Evolutionary conservation across 2,329 filamentous ascomycete species (phyloP), one percentile per base, ranked within the genome.

Genomic region (Fusarium acutatum): DNA sequence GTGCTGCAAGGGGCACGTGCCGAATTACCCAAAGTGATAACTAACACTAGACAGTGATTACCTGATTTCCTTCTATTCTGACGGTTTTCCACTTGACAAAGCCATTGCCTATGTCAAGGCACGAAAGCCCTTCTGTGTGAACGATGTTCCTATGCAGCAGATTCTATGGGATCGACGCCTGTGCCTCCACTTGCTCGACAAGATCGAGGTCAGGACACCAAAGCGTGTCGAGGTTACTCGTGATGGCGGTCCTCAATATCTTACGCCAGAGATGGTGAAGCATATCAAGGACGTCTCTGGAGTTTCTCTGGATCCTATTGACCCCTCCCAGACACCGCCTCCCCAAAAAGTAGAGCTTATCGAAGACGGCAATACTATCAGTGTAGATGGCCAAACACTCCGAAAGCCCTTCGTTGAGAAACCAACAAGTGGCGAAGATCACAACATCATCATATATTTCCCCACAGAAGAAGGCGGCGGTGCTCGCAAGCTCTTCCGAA

Each of bases 381-480:
- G 92, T 46, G 96, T 99, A 15, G 96, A 99, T 80, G 96, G 96
- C 17, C 87, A 89, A 44, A 82, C 91, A 8, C 88, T 99, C 50
- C 92, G 89, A 76, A 99, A 99, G 80, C 96, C 96, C 1, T 99
- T 99, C 79, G 96, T 99, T 41, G 96, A 99, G 81, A 99, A 99
- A 82, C 96, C 96, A 1, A 95, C 95, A n/a, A 98, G 94, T 79
- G 96, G 96, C 38, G 96, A 99, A 83, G 96, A 99, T 79, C 96
- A 99, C 84, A 99, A 99, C 81, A 97, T 99, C 77, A 93, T 97
- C 83, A 98, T 99, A 63, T 99, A 98, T 84, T 98, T 97, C 79
- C 94, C 96, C 28, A 93, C 92, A 71, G 93, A 94, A 46, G 89
- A 93, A 53, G 95, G 95, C 8, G 95, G 96, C 53, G 96, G 96